phyloP scores from a whole-genome alignment of 805 yeast species.

The Clavispora fructus region DNA sequence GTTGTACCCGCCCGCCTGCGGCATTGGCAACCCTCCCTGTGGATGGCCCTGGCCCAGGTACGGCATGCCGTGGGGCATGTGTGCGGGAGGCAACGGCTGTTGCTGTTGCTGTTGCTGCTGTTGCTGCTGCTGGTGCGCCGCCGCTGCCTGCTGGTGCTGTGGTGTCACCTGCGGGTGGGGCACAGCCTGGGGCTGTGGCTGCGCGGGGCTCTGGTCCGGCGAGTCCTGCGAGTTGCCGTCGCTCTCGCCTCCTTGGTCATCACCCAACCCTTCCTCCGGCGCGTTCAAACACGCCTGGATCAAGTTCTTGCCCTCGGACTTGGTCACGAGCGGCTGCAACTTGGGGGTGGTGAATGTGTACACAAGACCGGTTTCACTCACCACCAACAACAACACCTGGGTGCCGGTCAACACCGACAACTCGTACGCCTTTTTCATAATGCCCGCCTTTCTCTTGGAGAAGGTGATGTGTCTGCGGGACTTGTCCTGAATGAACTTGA shows the following conservation, averaged over 20 bases:
- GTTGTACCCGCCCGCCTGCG: constrained; percentile 45
- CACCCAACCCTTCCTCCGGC: constrained; percentile 77
- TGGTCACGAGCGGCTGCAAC: constrained; percentile 94
- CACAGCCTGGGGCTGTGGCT: constrained; percentile 19
- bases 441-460: constrained; percentile 97
- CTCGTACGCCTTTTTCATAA: constrained; percentile 99
- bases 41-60: constrained; percentile 40
- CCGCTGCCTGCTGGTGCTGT: constrained; percentile 23
- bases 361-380: constrained; percentile 96
- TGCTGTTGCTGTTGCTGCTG: constrained; percentile 29
- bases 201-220: constrained; percentile 37
- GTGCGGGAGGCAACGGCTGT: constrained; percentile 33
- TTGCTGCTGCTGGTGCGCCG: constrained; percentile 25
- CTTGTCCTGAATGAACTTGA: constrained; percentile 95
- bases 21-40: constrained; percentile 37
- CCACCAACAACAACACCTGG: constrained; percentile 90
- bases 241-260: constrained; percentile 52
- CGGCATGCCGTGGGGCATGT: constrained; percentile 41
- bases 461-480: constrained; percentile 97
- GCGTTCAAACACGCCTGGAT: constrained; percentile 97
- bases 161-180: constrained; percentile 18
- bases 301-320: constrained; percentile 93
- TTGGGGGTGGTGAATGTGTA: constrained; percentile 99
- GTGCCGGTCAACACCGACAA: constrained; percentile 95
- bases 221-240: constrained; percentile 42